Percentiles rank a stretch among this genome's conserved stretches.
phyloP scores from a whole-genome alignment of 2,329 filamentous ascomycete species.

The Hymenoscyphus infarciens region DNA sequence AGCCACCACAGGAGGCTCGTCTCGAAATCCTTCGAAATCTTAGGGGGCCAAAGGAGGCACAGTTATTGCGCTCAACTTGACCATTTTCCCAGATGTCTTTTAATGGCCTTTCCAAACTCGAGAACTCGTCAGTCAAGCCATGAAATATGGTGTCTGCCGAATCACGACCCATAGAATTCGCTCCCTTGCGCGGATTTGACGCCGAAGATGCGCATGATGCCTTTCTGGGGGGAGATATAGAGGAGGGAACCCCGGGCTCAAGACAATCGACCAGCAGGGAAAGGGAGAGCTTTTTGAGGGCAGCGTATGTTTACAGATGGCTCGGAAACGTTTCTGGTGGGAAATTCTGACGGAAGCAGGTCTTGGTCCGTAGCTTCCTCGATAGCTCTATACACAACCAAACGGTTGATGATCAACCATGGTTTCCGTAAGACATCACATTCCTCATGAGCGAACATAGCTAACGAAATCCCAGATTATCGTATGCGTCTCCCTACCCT shows the following conservation, averaged over 20 bases:
- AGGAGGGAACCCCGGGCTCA: not conserved
- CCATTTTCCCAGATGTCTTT: not conserved
- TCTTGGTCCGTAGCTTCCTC: conserved; percentile 23
- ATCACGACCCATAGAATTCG: conserved; percentile 6
- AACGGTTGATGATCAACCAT: conserved; percentile 24
- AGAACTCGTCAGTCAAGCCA: not conserved
- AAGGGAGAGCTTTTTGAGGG: not conserved
- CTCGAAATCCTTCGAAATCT: not conserved
- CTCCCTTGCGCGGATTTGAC: conserved; percentile 10
- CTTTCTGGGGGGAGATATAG: not conserved
- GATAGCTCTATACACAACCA: conserved; percentile 22
- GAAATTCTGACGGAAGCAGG: conserved; percentile 4
- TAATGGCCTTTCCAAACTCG: not conserved
- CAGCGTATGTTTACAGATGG: conserved; percentile 8
- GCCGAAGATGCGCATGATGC: conserved; percentile 9
- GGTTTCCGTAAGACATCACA: conserved; percentile 21
- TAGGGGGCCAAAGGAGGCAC: not conserved
- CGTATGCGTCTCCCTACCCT: conserved; percentile 17
- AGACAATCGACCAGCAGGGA: not conserved
- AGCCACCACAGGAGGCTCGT: no score
- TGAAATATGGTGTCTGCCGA: conserved; percentile 14
- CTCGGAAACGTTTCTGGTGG: not conserved
- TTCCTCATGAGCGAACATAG: not conserved
- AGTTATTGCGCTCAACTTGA: not conserved
- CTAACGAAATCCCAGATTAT: conserved; percentile 24